Conservation (phyloP, 176 grass and related monocot species). For the Aegilops sharonensis region DNA sequence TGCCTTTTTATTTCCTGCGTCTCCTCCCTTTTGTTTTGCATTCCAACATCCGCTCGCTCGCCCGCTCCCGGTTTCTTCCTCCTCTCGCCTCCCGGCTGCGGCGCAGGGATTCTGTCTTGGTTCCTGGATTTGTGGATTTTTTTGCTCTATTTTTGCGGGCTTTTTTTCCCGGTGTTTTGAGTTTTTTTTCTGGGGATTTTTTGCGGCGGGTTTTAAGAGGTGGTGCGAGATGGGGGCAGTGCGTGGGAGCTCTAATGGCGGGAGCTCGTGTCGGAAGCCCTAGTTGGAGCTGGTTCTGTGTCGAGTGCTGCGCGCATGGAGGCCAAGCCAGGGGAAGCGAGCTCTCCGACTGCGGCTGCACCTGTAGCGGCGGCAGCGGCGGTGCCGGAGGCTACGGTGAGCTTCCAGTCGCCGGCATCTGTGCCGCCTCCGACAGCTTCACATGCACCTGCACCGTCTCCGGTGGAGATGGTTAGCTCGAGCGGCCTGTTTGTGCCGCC, state of each 20-base stretch:
- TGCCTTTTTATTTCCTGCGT: constrained; percentile 64
- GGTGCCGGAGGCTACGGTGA: constrained; percentile 22
- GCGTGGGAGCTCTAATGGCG: constrained; percentile 49
- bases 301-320: constrained; percentile 51
- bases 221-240: constrained; percentile 39
- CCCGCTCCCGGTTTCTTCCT: constrained; percentile 16
- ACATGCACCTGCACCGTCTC: not conserved
- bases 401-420: constrained; percentile 27
- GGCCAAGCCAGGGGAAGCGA: constrained; percentile 38
- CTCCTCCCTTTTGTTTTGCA: constrained; percentile 25
- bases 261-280: constrained; percentile 37
- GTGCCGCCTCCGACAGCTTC: not conserved
- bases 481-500: constrained; percentile 23
- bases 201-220: not conserved
- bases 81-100: not conserved
- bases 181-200: not conserved
- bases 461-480: constrained; percentile 34
- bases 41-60: not conserved
- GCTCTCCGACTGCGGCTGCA: constrained; percentile 7
- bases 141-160: constrained; percentile 27
- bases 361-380: not conserved
- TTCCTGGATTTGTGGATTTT: constrained; percentile 15
- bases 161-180: constrained; percentile 10
- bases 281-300: constrained; percentile 11
- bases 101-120: not conserved